phyloP scores from a whole-genome alignment of 2,329 filamentous ascomycete species.

The Neofusicoccum ribis region DNA sequence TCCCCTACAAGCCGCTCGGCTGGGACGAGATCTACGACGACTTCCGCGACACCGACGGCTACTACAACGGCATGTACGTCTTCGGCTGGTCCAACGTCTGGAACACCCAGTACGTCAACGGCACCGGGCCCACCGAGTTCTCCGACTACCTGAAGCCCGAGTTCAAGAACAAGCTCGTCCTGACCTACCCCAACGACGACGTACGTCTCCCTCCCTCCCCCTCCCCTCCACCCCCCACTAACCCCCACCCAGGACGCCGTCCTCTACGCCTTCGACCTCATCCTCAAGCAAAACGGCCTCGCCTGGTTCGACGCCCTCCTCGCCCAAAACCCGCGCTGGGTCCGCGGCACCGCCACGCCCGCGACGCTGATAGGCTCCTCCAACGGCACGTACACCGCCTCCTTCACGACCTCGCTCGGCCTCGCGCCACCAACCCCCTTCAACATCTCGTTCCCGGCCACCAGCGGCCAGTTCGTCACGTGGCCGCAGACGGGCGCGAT shows the following conservation, averaged over 20 bases:
- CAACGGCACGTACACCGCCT: conserved; percentile 27
- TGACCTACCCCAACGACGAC: conserved; percentile 61
- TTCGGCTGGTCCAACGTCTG: conserved; percentile 39
- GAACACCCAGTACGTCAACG: conserved; percentile 37
- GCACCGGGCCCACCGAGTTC: conserved; percentile 40
- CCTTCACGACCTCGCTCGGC: conserved; percentile 24
- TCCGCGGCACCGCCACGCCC: conserved; percentile 53
- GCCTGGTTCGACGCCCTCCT: conserved; percentile 52
- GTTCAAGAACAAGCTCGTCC: conserved; percentile 55
- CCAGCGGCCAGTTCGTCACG: conserved; percentile 44
- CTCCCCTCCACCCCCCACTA: neutral
- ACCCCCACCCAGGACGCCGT: conserved; percentile 47
- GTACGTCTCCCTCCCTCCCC: conserved; percentile 24
- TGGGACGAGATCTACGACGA: conserved; percentile 46
- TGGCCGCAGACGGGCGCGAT: conserved; percentile 55
- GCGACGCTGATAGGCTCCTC: conserved; percentile 32
- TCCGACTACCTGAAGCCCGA: conserved; percentile 49
- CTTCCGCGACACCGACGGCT: conserved; percentile 46
- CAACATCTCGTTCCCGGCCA: conserved; percentile 31
- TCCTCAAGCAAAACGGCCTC: conserved; percentile 41
- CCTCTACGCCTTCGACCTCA: conserved; percentile 46
- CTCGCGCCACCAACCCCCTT: conserved; percentile 1
- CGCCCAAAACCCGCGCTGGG: conserved; percentile 54
- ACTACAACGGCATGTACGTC: conserved; percentile 47
- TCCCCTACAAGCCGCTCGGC: conserved; percentile 52